Evolutionary conservation across 2,329 filamentous ascomycete species (phyloP), one percentile per base, ranked within the genome.

Genomic region (Nectriaceae sp.): DNA sequence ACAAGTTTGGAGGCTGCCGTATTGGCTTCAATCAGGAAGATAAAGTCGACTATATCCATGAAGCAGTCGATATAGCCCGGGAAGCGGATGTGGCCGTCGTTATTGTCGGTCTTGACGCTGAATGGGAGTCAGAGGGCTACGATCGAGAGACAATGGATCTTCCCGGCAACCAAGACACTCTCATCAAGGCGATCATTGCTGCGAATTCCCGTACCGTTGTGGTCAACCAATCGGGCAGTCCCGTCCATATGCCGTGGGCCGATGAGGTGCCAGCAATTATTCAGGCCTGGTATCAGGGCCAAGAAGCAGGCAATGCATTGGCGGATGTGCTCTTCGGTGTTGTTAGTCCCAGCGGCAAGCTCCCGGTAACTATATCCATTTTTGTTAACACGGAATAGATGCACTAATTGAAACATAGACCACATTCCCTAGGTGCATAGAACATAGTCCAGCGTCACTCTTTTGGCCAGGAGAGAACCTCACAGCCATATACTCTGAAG

Each of bases 91-190:
- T 87, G 13, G 85, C 85, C 3, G 72, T 90, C 5, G 76, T 90
- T 2, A 77, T 89, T 42, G 80, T 88, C 11, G 87, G 87, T 2
- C 74, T 89, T 1, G 86, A 89, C 63, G 81, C 81, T 5, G 87
- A 90, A 64, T 90, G 85, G 85, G 87, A 90, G 62, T 88, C 85
- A 2, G 87, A 89, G 65, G 86, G 86, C 2, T 87, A 87, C 51
- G 86, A 89, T 62, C 77, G 85, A 39, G 88, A 88, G 64, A 88
- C 89, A 57, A 75, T 90, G 52, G 87, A 87, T 15, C 70, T 89
- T 3, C 89, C 87, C 75, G 75, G 64, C 1, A 62, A 54, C 16
- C 61, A 63, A 16, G 84, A 89, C 61, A 76, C 78, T 29, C 75
- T 89, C 4, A 75, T 89, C 46, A 75, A 81, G 41, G 83, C 83